phyloP scores from a whole-genome alignment of 768 basidiomycete genomes.

The Pulveroboletus frians region DNA sequence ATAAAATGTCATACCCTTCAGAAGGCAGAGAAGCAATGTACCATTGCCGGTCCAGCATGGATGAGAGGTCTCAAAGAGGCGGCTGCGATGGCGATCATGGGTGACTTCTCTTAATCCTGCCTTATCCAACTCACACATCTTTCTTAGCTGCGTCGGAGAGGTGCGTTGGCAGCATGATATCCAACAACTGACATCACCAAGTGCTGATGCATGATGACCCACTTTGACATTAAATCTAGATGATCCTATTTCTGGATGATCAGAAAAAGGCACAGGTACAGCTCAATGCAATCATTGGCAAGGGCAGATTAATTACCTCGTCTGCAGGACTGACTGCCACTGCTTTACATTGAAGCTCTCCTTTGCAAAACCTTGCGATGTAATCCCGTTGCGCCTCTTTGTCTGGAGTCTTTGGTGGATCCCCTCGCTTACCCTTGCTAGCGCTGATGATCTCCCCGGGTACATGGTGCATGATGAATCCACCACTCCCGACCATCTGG shows the following conservation, averaged over 20 bases:
- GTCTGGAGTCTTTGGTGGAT: slow-evolving; percentile 12
- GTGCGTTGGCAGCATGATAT: slow-evolving; percentile 3
- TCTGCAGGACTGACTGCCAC: slow-evolving; percentile 6
- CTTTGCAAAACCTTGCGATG: slow-evolving; percentile 11
- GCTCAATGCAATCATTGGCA: slow-evolving; percentile 6
- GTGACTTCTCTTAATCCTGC: neutral
- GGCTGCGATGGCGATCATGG: slow-evolving; percentile 12
- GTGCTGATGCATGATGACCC: neutral
- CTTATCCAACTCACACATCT: neutral
- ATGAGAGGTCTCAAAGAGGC: slow-evolving; percentile 6
- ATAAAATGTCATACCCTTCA: slow-evolving; percentile 9
- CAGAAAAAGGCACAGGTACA: slow-evolving; percentile 14
- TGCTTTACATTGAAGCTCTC: slow-evolving; percentile 13
- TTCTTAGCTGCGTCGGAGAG: slow-evolving; percentile 11
- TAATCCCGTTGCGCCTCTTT: slow-evolving; percentile 6
- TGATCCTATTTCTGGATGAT: slow-evolving; percentile 5
- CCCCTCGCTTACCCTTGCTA: neutral
- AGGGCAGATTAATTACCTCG: slow-evolving; percentile 3
- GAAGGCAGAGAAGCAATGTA: slow-evolving; percentile 1
- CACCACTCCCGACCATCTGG: slow-evolving; percentile 35
- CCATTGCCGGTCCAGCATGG: slow-evolving; percentile 1
- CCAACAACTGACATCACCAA: neutral
- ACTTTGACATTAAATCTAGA: slow-evolving; percentile 14
- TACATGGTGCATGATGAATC: slow-evolving; percentile 15
- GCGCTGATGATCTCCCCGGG: neutral